Evolutionary conservation across 192 early-diverging fungal species (phyloP).

Genomic region (Geranomyces michiganensis): DNA sequence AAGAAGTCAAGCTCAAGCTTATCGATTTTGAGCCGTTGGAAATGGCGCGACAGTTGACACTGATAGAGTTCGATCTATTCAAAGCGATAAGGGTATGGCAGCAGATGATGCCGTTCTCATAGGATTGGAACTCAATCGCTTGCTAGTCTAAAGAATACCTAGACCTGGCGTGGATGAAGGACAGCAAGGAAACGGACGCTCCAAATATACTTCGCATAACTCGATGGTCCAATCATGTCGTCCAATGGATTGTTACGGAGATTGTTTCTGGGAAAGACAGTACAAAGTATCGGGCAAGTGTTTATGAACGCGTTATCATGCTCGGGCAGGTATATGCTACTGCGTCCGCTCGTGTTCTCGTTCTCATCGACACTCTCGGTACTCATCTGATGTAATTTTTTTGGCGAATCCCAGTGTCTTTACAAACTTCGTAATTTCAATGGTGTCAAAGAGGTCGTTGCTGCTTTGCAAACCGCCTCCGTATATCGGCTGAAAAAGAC

Average conservation of each 20-base stretch:
- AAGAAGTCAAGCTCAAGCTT: slow-evolving; percentile 45
- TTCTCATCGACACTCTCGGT: slow-evolving; percentile 10
- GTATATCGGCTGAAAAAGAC: slow-evolving; percentile 62
- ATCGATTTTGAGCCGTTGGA: slow-evolving; percentile 59
- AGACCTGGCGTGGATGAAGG: slow-evolving; percentile 61
- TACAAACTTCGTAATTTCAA: slow-evolving; percentile 62
- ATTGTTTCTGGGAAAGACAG: slow-evolving; percentile 54
- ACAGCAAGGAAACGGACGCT: slow-evolving; percentile 56
- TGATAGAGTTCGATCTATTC: slow-evolving; percentile 61
- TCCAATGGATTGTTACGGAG: slow-evolving; percentile 60
- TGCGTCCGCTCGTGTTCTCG: neutral
- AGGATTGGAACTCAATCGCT: neutral
- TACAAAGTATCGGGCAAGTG: slow-evolving; percentile 42
- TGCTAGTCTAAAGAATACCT: slow-evolving; percentile 52
- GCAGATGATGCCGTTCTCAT: neutral
- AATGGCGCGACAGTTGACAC: slow-evolving; percentile 58
- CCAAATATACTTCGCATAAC: slow-evolving; percentile 59
- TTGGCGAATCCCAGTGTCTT: slow-evolving; percentile 13
- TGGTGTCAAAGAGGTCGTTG: slow-evolving; percentile 60
- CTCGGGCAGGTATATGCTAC: slow-evolving; percentile 37
- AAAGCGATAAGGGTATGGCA: slow-evolving; percentile 44
- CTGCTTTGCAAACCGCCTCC: slow-evolving; percentile 54
- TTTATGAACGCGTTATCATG: slow-evolving; percentile 50
- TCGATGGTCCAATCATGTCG: slow-evolving; percentile 61
- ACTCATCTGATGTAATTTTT: neutral